phyloP scores from a whole-genome alignment of 495 filamentous ascomycete species.

The Corynascus novoguineensis region DNA sequence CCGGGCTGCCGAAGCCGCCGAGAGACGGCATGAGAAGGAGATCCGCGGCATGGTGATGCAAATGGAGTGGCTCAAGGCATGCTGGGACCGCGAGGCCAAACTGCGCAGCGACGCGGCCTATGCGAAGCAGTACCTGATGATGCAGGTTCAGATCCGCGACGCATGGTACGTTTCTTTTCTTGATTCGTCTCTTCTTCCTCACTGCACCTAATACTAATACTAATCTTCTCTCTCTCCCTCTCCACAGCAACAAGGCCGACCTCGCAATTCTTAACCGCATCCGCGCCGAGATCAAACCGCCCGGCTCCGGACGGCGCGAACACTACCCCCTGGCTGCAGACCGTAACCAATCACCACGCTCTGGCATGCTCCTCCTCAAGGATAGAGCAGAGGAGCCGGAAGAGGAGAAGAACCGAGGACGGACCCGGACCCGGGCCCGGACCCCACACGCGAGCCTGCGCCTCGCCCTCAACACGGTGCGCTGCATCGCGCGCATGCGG shows the following conservation, averaged over 20 bases:
- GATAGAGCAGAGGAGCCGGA: too few relatives aligned
- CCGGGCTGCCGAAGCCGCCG: constrained; percentile 45
- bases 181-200: too few relatives aligned
- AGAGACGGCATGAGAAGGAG: constrained; percentile 69
- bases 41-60: constrained; percentile 78
- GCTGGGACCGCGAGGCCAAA: constrained; percentile 69
- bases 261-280: constrained; percentile 77
- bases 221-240: background rate
- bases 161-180: constrained; percentile 69
- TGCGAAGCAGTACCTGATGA: constrained; percentile 69
- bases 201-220: constrained; percentile 1
- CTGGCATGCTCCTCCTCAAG: too few relatives aligned
- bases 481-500: constrained; percentile 40
- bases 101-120: constrained; percentile 72
- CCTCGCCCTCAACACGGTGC: constrained; percentile 30
- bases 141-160: constrained; percentile 74
- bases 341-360: constrained; percentile 2
- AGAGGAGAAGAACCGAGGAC: constrained; percentile 6
- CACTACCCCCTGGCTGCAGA: background rate
- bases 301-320: constrained; percentile 16
- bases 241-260: constrained; percentile 79
- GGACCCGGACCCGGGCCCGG: too few relatives aligned
- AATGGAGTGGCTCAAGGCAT: constrained; percentile 80
- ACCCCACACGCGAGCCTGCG: constrained; percentile 19
- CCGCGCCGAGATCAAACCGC: constrained; percentile 40